Conservation (phyloP, 2,329 filamentous ascomycete genomes). For the Penicillium thymicola region DNA sequence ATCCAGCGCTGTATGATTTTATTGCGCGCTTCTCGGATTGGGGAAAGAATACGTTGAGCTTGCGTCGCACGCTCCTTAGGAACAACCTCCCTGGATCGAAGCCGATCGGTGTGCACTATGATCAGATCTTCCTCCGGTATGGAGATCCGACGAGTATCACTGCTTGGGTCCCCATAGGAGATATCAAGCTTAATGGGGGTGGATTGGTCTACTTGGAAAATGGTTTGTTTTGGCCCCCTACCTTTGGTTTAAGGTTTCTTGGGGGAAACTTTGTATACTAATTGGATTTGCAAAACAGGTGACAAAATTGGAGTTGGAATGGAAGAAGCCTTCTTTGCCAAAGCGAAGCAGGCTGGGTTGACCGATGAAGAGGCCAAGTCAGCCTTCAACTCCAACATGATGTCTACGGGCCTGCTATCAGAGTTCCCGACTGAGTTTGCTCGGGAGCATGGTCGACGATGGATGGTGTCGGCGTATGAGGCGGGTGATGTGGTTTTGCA, state of each 20-base stretch:
- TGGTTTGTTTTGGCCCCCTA: slow-evolving; percentile 14
- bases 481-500: slow-evolving; percentile 51
- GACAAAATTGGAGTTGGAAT: slow-evolving; percentile 28
- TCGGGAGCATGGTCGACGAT: slow-evolving; percentile 45
- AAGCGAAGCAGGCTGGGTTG: slow-evolving; percentile 50
- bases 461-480: slow-evolving; percentile 54
- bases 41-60: slow-evolving; percentile 48
- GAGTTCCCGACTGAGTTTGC: slow-evolving; percentile 49
- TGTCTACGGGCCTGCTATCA: slow-evolving; percentile 53
- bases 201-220: slow-evolving; percentile 60
- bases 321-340: slow-evolving; percentile 44
- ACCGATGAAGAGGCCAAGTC: slow-evolving; percentile 51
- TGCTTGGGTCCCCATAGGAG: slow-evolving; percentile 57
- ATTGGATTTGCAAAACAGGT: slow-evolving; percentile 22
- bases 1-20: slow-evolving; percentile 50
- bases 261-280: background rate
- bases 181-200: slow-evolving; percentile 53
- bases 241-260: background rate
- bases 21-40: slow-evolving; percentile 54
- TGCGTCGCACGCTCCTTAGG: slow-evolving; percentile 51
- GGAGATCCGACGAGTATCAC: slow-evolving; percentile 56
- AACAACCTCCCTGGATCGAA: slow-evolving; percentile 58
- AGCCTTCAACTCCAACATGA: slow-evolving; percentile 60
- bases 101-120: slow-evolving; percentile 60
- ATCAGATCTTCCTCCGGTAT: slow-evolving; percentile 57